Conservation (phyloP, 2,329 filamentous ascomycete genomes). For the Fusarium musae region DNA sequence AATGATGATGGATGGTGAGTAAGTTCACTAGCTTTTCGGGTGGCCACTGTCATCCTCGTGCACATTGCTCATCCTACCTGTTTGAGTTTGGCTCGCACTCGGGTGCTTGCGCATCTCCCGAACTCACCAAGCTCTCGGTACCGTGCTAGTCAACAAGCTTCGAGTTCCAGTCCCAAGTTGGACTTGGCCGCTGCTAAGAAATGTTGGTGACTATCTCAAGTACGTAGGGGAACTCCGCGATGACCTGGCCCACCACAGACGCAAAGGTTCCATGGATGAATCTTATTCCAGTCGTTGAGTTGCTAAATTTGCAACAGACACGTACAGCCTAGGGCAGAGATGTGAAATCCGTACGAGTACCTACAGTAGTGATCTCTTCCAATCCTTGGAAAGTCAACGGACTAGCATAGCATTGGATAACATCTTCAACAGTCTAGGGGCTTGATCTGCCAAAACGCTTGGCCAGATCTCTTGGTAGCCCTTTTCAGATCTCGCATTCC, state of each 20-base stretch:
- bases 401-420: neutral
- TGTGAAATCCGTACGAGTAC: neutral
- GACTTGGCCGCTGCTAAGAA: slow-evolving; percentile 11
- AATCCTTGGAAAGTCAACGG: neutral
- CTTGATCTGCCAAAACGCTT: neutral
- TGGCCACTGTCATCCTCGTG: slow-evolving; percentile 18
- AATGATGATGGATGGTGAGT: neutral
- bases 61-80: slow-evolving; percentile 8
- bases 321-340: neutral
- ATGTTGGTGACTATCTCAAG: neutral
- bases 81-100: slow-evolving; percentile 21
- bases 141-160: neutral
- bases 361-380: neutral
- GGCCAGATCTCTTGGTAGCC: neutral
- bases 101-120: slow-evolving; percentile 38
- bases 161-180: slow-evolving; percentile 19
- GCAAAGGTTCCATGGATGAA: neutral
- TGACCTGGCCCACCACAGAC: neutral
- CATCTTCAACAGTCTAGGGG: neutral
- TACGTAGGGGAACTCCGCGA: neutral
- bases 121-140: slow-evolving; percentile 27
- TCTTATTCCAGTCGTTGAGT: neutral
- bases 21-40: slow-evolving; percentile 5
- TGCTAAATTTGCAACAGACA: neutral
- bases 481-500: neutral